phyloP scores from a whole-genome alignment of 2,329 filamentous ascomycete genomes.

The Fusarium abutilonis region DNA sequence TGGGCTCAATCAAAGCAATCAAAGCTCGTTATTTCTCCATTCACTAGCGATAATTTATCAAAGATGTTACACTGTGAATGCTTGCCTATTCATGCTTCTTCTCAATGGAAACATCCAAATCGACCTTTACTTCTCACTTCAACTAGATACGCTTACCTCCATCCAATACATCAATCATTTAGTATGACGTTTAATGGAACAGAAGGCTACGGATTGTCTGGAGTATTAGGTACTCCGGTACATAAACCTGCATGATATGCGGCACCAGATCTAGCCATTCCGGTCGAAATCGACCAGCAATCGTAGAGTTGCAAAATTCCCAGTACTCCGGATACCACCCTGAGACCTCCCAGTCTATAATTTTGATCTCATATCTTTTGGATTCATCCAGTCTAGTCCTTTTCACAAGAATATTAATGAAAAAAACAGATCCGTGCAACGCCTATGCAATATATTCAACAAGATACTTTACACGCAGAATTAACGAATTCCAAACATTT shows the following conservation, averaged over 20 bases:
- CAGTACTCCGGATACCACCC: background rate
- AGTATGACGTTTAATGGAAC: background rate
- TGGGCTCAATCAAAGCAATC: too few species aligned
- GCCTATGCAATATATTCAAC: too few species aligned
- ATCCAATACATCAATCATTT: too few species aligned
- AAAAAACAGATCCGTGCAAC: too few species aligned
- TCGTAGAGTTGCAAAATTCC: background rate
- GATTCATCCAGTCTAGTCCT: background rate
- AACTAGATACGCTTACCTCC: too few species aligned
- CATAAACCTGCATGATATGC: background rate
- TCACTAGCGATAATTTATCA: too few species aligned
- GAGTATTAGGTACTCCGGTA: background rate
- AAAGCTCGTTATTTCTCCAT: too few species aligned
- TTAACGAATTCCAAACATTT: too few species aligned
- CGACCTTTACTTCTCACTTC: too few species aligned
- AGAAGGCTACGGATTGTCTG: background rate
- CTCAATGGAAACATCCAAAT: too few species aligned
- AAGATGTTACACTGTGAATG: background rate
- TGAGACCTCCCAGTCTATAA: background rate
- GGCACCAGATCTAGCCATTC: background rate
- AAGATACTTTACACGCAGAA: too few species aligned
- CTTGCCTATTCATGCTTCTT: too few species aligned
- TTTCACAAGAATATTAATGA: background rate
- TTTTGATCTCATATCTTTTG: background rate
- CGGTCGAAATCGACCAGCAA: background rate